Conservation (phyloP, 305 asterid genomes). For the Euphrasia arctica region DNA sequence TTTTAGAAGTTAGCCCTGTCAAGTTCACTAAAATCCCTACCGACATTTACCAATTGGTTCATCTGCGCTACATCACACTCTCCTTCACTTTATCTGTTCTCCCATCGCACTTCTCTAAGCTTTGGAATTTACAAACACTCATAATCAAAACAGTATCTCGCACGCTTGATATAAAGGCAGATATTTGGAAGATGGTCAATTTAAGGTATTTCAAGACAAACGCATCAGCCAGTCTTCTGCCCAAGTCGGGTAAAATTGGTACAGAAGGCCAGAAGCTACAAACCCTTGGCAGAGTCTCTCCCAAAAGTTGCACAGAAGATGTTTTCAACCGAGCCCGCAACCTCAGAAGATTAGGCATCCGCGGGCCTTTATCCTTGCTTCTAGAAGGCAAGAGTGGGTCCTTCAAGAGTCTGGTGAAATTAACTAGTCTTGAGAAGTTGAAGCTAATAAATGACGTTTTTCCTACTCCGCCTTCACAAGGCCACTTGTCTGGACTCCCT, state of each 20-base stretch:
- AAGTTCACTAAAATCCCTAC: slow-evolving; percentile 23
- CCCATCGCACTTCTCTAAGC: slow-evolving; percentile 35
- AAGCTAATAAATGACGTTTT: slow-evolving; percentile 37
- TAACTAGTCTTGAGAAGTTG: slow-evolving; percentile 37
- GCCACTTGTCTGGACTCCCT: slow-evolving; percentile 32
- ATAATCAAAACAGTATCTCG: slow-evolving; percentile 35
- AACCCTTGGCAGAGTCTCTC: slow-evolving; percentile 17
- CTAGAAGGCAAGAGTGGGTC: slow-evolving; percentile 32
- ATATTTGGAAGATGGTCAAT: slow-evolving; percentile 39
- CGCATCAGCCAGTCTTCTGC: slow-evolving; percentile 34
- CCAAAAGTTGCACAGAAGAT: too few relatives aligned
- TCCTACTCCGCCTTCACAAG: background rate
- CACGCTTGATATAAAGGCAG: slow-evolving; percentile 32
- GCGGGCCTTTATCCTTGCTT: slow-evolving; percentile 18
- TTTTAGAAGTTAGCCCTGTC: slow-evolving; percentile 29
- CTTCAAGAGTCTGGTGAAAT: slow-evolving; percentile 34
- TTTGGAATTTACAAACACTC: slow-evolving; percentile 46
- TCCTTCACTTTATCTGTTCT: slow-evolving; percentile 27
- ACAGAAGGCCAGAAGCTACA: slow-evolving; percentile 34
- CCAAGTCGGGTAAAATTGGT: slow-evolving; percentile 25
- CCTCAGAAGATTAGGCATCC: too few relatives aligned
- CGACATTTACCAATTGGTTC: slow-evolving; percentile 30
- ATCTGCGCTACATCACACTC: slow-evolving; percentile 32
- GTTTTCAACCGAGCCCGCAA: too few relatives aligned
- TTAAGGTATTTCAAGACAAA: slow-evolving; percentile 39